phyloP scores from a whole-genome alignment of 208 protist genomes.

The Angomonas ambiguus region DNA sequence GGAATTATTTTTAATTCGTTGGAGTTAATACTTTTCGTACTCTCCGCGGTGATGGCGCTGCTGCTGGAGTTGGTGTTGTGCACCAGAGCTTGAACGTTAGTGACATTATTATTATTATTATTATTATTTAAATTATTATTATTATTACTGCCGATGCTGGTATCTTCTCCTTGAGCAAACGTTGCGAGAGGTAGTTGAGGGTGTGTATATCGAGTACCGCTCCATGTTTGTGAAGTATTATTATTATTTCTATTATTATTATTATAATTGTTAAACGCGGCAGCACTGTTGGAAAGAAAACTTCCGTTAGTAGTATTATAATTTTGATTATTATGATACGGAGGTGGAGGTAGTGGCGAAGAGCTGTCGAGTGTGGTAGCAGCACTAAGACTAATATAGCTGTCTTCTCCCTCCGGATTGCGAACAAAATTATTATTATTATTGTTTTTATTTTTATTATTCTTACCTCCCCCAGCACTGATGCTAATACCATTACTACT shows the following conservation, averaged over 20 bases:
- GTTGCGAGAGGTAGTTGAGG: background rate
- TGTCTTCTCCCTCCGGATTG: too few relatives aligned
- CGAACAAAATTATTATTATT: background rate
- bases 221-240: background rate
- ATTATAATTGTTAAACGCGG: too few relatives aligned
- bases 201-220: background rate
- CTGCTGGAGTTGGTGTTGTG: background rate
- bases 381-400: too few relatives aligned
- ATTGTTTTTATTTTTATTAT: background rate
- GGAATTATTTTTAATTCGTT: background rate
- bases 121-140: conserved; percentile 3
- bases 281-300: too few relatives aligned
- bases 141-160: background rate
- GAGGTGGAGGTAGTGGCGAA: too few relatives aligned
- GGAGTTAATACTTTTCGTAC: background rate
- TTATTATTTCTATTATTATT: background rate
- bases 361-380: too few relatives aligned
- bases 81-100: too few relatives aligned
- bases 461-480: background rate
- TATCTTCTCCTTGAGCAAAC: background rate
- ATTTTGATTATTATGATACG: conserved; percentile 3
- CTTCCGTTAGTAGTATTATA: too few relatives aligned
- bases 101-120: conserved; percentile 4
- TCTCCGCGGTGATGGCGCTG: background rate
- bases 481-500: background rate